Evolutionary conservation across 108 stramenopile genomes (phyloP).

Genomic region (Cylindrotheca fusiformis): DNA sequence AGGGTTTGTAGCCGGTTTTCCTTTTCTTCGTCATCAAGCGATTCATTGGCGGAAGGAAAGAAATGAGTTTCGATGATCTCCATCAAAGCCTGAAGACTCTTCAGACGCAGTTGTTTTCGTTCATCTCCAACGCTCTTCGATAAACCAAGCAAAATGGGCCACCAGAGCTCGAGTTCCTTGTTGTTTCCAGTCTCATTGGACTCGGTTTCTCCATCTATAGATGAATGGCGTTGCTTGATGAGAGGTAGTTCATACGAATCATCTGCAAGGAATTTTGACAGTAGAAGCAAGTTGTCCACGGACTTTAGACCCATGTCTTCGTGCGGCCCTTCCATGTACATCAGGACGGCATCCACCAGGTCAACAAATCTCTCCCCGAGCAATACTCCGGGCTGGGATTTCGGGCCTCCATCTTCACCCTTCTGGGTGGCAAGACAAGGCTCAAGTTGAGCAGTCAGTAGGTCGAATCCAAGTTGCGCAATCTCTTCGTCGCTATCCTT

Average conservation of each 20-base stretch:
- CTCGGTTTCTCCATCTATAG: conserved; percentile 1
- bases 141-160: conserved; percentile 94
- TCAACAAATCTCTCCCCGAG: conserved; percentile 89
- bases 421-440: conserved; percentile 11
- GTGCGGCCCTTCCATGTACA: conserved; percentile 83
- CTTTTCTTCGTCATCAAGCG: conserved; percentile 9
- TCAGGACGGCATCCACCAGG: conserved; percentile 84
- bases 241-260: conserved; percentile 34
- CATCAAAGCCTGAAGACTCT: conserved; percentile 58
- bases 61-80: conserved; percentile 71
- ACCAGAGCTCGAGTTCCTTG: conserved; percentile 89
- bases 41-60: conserved; percentile 34
- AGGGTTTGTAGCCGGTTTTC: conserved; percentile 71
- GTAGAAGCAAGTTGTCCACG: conserved; percentile 56
- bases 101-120: conserved; percentile 58
- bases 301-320: conserved; percentile 74
- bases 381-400: conserved; percentile 23
- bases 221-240: conserved; percentile 17
- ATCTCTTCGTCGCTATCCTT: conserved; percentile 68
- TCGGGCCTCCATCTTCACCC: conserved; percentile 3
- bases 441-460: conserved; percentile 57
- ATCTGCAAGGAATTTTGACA: conserved; percentile 60
- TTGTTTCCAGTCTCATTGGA: conserved; percentile 7
- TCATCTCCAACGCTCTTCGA: conserved; percentile 81
- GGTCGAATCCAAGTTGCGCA: conserved; percentile 66